Evolutionary conservation across 306 rosid genomes (phyloP).

Genomic region (Carpinus fangiana): DNA sequence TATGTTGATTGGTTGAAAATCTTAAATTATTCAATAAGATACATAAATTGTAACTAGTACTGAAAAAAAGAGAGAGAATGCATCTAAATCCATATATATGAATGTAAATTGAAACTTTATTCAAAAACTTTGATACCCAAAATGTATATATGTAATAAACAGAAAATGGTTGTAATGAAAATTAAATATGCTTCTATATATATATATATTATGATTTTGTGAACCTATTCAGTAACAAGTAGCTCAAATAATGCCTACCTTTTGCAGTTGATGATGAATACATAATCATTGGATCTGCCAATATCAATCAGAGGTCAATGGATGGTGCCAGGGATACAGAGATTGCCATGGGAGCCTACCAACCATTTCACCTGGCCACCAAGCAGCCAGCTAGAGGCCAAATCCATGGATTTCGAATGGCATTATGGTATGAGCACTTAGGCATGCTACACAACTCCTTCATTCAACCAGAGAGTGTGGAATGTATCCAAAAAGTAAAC

Average conservation of each 20-base stretch:
- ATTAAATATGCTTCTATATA: background rate
- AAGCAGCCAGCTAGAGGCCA: slow-evolving; percentile 43
- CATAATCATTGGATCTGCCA: slow-evolving; percentile 53
- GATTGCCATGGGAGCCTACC: slow-evolving; percentile 59
- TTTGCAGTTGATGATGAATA: slow-evolving; percentile 55
- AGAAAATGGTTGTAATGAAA: background rate
- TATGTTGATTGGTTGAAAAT: background rate
- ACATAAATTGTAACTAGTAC: background rate
- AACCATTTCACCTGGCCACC: slow-evolving; percentile 45
- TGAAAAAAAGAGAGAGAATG: background rate
- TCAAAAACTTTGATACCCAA: background rate
- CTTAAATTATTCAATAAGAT: background rate
- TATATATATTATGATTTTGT: background rate
- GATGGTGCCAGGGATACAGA: slow-evolving; percentile 54
- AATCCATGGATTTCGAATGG: slow-evolving; percentile 53
- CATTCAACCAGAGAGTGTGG: slow-evolving; percentile 36
- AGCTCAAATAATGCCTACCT: background rate
- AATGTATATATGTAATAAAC: background rate
- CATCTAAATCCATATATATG: background rate
- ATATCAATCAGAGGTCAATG: slow-evolving; percentile 59
- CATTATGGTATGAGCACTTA: slow-evolving; percentile 57
- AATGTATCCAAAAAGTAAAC: slow-evolving; percentile 46
- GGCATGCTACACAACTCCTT: slow-evolving; percentile 40
- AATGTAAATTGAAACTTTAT: background rate
- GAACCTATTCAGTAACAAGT: background rate